These are phyloP conservation scores for Chenopodium quinoa DNA, from an alignment of 148 eudicot genomes.

Conservation along the genomic window DNA sequence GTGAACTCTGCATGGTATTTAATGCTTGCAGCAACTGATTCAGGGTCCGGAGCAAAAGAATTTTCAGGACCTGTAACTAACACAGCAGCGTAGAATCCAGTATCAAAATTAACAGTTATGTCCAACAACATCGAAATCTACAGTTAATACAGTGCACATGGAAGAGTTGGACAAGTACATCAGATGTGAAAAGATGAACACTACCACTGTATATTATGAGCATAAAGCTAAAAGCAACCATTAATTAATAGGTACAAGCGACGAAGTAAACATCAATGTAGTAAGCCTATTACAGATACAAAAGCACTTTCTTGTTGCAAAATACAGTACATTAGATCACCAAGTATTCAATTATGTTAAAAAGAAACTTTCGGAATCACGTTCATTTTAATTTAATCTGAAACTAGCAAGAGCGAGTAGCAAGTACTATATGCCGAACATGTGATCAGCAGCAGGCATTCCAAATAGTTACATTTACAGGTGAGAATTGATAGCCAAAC, in stretches of 20 bases:
- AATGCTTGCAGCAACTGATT: constrained; percentile 48
- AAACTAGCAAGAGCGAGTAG: background rate
- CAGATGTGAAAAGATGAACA: background rate
- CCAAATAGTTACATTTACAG: background rate
- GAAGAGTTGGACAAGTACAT: background rate
- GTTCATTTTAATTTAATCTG: background rate
- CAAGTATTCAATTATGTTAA: background rate
- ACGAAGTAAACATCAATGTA: background rate
- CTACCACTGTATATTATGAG: background rate
- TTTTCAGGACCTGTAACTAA: constrained; percentile 1
- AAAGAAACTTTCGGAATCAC: background rate
- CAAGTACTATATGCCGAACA: background rate
- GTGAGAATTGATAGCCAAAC: background rate
- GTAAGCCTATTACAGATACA: background rate
- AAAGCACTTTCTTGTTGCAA: background rate
- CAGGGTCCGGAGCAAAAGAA: constrained; percentile 26
- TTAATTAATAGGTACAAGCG: background rate
- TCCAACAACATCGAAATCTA: background rate
- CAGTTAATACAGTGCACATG: background rate
- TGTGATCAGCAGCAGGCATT: background rate
- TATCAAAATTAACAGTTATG: background rate
- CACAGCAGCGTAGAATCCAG: background rate
- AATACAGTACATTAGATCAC: background rate
- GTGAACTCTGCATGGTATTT: constrained; percentile 89
- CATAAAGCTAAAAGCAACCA: background rate